Evolutionary conservation across 2,329 filamentous ascomycete genomes (phyloP).

Genomic region (Tolypocladium album): DNA sequence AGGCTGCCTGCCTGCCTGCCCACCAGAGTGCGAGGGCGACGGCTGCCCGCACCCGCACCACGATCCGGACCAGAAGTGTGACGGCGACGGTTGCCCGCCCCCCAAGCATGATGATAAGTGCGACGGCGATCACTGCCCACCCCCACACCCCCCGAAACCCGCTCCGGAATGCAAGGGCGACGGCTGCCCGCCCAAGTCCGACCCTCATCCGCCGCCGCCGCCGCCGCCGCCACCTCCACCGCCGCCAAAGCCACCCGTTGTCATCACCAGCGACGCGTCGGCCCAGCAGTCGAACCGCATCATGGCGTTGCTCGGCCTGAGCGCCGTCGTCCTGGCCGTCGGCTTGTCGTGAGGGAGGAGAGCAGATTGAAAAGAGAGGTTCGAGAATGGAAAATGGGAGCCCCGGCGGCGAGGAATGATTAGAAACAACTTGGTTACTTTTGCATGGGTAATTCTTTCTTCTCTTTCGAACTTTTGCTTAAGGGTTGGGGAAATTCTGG

Average conservation of each 20-base stretch:
- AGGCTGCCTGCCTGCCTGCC: neutral
- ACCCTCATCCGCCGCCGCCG: neutral
- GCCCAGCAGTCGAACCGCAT: neutral
- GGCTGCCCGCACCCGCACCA: neutral
- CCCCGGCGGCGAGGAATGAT: neutral
- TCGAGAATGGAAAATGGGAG: neutral
- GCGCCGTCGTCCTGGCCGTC: constrained; percentile 2
- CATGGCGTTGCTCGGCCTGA: constrained; percentile 1
- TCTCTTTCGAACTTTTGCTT: neutral
- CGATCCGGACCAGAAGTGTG: too few species aligned
- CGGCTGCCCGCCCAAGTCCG: neutral
- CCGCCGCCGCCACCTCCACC: neutral
- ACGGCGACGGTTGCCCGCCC: neutral
- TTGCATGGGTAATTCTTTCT: neutral
- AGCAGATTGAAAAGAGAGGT: neutral
- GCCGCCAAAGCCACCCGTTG: neutral
- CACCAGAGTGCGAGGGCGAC: too few species aligned
- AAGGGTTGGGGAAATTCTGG: neutral
- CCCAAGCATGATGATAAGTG: neutral
- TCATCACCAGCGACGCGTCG: constrained; percentile 3
- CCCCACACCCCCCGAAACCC: too few species aligned
- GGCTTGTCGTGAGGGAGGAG: neutral
- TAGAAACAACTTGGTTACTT: neutral
- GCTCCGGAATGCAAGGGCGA: neutral
- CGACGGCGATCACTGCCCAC: neutral